Percentiles rank a stretch among this genome's conserved stretches.
phyloP scores from a whole-genome alignment of 345 rosid species.

The Stellera chamaejasme region DNA sequence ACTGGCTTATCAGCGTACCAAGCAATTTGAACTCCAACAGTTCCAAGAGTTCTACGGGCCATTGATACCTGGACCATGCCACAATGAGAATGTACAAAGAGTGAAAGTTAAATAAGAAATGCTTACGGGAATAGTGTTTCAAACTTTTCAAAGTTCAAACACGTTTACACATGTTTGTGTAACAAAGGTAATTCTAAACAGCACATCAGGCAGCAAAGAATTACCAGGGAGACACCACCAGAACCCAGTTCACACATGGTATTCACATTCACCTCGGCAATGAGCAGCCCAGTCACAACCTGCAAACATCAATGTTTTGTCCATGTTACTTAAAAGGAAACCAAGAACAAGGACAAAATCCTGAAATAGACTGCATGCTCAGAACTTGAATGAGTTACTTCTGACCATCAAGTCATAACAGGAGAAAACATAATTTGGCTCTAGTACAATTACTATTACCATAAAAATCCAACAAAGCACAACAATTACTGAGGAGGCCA shows the following conservation, averaged over 20 bases:
- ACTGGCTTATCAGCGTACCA: slow-evolving; percentile 39
- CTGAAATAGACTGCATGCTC: background rate
- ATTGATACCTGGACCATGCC: slow-evolving; percentile 65
- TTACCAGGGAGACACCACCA: slow-evolving; percentile 89
- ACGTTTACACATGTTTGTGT: background rate
- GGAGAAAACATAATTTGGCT: too few species aligned
- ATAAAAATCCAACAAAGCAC: slow-evolving; percentile 75
- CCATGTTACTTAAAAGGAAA: background rate
- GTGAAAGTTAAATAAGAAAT: background rate
- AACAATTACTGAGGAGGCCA: slow-evolving; percentile 75
- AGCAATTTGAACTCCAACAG: slow-evolving; percentile 77
- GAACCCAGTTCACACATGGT: slow-evolving; percentile 94
- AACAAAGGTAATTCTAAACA: background rate
- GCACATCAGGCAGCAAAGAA: background rate
- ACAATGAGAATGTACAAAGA: background rate
- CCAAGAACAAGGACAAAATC: background rate
- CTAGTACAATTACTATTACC: slow-evolving; percentile 26
- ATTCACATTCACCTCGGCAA: slow-evolving; percentile 87
- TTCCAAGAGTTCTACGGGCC: slow-evolving; percentile 87
- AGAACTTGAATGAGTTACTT: background rate
- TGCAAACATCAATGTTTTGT: slow-evolving; percentile 15
- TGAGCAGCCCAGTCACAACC: slow-evolving; percentile 83
- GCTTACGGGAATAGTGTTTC: background rate
- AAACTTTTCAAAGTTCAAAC: background rate
- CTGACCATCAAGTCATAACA: too few species aligned